Evolutionary conservation across 768 basidiomycete species (phyloP).

Genomic region (Nidularia sp.): DNA sequence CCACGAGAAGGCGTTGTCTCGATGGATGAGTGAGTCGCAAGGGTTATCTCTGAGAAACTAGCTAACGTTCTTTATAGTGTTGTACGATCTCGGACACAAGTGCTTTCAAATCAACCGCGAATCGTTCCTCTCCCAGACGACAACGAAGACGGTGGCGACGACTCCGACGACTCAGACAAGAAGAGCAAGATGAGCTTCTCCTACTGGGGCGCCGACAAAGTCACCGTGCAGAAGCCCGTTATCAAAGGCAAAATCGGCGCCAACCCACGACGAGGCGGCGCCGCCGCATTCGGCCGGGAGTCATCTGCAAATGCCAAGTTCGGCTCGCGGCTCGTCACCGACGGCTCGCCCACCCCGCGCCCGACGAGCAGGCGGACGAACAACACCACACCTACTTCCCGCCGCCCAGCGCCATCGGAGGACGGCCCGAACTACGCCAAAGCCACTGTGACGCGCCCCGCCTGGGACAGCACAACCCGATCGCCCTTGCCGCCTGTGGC

Average conservation of each 20-base stretch:
- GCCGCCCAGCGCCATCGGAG: slow-evolving; percentile 49
- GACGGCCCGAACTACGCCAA: slow-evolving; percentile 62
- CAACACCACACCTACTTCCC: slow-evolving; percentile 37
- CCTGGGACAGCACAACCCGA: slow-evolving; percentile 64
- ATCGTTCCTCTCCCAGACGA: slow-evolving; percentile 70
- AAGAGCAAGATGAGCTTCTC: slow-evolving; percentile 95
- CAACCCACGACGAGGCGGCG: slow-evolving; percentile 37
- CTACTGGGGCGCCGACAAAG: slow-evolving; percentile 90
- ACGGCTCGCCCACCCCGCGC: slow-evolving; percentile 47
- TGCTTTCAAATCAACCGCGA: slow-evolving; percentile 52
- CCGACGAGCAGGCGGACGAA: slow-evolving; percentile 62
- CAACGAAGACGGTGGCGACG: slow-evolving; percentile 47
- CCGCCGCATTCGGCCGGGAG: slow-evolving; percentile 63
- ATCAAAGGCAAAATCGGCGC: slow-evolving; percentile 42
- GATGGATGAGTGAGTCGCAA: slow-evolving; percentile 79
- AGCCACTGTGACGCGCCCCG: slow-evolving; percentile 71
- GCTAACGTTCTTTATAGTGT: slow-evolving; percentile 38
- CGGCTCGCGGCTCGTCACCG: slow-evolving; percentile 74
- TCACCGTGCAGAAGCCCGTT: slow-evolving; percentile 79
- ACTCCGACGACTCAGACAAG: slow-evolving; percentile 83
- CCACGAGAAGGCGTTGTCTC: slow-evolving; percentile 79
- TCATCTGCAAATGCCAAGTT: slow-evolving; percentile 93
- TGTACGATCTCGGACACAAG: slow-evolving; percentile 64
- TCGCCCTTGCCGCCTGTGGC: slow-evolving; percentile 30
- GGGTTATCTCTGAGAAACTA: too few relatives aligned